These are phyloP conservation scores for Phtheirospermum japonicum DNA, from an alignment of 257 asterid genomes.

Conservation along the genomic window DNA sequence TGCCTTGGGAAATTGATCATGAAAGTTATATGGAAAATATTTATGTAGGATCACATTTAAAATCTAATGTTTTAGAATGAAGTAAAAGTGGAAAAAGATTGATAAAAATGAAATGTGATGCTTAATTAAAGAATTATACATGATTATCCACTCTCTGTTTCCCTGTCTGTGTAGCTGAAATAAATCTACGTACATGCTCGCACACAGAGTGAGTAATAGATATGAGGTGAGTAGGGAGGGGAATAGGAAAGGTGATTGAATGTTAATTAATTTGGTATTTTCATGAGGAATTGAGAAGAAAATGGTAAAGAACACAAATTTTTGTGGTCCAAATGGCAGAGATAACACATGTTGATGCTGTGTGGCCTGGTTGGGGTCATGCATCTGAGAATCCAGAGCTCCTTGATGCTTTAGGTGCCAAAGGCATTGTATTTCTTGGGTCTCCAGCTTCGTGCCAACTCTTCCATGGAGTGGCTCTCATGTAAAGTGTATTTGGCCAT, in stretches of 20 bases:
- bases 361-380: constrained; percentile 99
- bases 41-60: constrained; percentile 17
- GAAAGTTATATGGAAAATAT: constrained; percentile 20
- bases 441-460: constrained; percentile 95
- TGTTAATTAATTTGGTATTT: constrained; percentile 16
- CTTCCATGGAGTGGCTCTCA: constrained; percentile 99
- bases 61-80: background rate
- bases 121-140: constrained; percentile 11
- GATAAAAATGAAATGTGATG: constrained; percentile 8
- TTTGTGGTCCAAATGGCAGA: constrained; percentile 79
- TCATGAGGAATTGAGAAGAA: constrained; percentile 3
- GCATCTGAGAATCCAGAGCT: constrained; percentile 99
- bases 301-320: background rate
- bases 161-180: constrained; percentile 8
- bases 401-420: constrained; percentile 83
- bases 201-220: background rate
- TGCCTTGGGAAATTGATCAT: constrained; percentile 9
- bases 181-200: background rate
- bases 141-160: constrained; percentile 1
- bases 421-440: constrained; percentile 87
- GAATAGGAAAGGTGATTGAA: no score
- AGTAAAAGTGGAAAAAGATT: constrained; percentile 19
- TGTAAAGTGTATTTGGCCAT: constrained; percentile 45
- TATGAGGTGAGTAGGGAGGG: background rate
- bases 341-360: constrained; percentile 95